Evolutionary conservation across 2,329 filamentous ascomycete species (phyloP), one percentile per base, ranked within the genome.

Genomic region (Fusarium austroafricanum): DNA sequence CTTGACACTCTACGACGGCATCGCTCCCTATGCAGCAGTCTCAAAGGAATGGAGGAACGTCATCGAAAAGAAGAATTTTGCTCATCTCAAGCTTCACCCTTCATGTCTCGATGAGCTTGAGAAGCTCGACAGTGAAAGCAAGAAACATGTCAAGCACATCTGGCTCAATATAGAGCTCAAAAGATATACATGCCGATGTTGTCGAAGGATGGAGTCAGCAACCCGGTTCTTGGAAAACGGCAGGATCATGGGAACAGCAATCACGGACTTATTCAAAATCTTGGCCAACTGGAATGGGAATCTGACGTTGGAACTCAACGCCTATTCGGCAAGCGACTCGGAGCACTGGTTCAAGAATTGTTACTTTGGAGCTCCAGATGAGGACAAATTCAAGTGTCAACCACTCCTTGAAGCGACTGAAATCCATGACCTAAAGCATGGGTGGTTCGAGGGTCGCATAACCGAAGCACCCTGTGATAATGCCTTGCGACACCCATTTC

Each of bases 151-250:
- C 2, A 37, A 51, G 21, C 61, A 71, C 18, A 29, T 70, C 14
- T 68, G 61, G 51, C 42, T 71, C 7, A 63, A 68, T 6, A 56
- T 71, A 10, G 55, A 71, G 35, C 64, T 71, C 12, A 20, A 28
- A 0, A 17, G 12, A 33, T 71, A 68, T 18, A 52, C 45, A 8
- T 70, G 64, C 12, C 55, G 26, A 11, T 1, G 2, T 15, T 70
- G 66, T 8, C 26, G 23, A 14, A 49, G 10, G 18, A 26, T 11
- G 14, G 66, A 67, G 35, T 58, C 55, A 1, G 2, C 2, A 1
- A 31, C 38, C 20, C 46, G 28, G 51, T 31, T 12, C 5, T 38
- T 2, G 9, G 6, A 4, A 1, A 67, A 64, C 7, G 10, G 44
- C 1, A 55, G 20, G 15, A 54, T 56, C 26, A 42, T 70, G 3